Conservation (phyloP, 192 early-diverging fungal genomes). For the Mortierella antarctica region DNA sequence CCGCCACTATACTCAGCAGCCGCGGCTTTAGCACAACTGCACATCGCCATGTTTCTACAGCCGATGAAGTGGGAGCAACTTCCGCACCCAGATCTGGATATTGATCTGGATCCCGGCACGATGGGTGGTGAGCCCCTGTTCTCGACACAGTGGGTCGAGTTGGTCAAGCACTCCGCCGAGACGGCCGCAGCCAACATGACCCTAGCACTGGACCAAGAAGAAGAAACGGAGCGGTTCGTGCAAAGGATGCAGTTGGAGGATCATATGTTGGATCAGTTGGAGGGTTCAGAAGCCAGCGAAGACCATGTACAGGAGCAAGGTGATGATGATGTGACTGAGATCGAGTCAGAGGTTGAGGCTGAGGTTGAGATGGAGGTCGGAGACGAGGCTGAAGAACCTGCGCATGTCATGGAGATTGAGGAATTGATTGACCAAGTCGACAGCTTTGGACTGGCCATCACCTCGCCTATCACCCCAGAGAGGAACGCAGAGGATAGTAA, state of each 20-base stretch:
- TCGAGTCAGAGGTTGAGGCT: not conserved
- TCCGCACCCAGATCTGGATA: conserved; percentile 41
- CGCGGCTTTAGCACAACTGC: conserved; percentile 3
- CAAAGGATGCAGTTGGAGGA: conserved; percentile 9
- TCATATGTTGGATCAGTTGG: not conserved
- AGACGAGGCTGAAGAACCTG: not conserved
- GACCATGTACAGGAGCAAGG: not conserved
- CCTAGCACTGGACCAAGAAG: conserved; percentile 42
- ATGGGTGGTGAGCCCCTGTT: conserved; percentile 46
- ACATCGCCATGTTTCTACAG: conserved; percentile 20
- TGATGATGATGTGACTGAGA: not conserved
- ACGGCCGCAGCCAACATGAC: conserved; percentile 41
- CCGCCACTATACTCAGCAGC: conserved; percentile 3
- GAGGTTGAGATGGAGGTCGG: not conserved
- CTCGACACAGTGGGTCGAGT: conserved; percentile 28
- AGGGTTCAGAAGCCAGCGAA: not conserved
- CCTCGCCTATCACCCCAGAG: not conserved
- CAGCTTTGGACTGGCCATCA: conserved; percentile 11
- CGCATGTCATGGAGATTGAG: not conserved
- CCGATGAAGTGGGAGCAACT: conserved; percentile 48
- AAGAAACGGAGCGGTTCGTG: conserved; percentile 36
- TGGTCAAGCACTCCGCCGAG: conserved; percentile 25
- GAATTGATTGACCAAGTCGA: conserved; percentile 34
- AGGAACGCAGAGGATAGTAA: conserved; percentile 8
- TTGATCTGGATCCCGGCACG: conserved; percentile 35